Conservation (phyloP, 371 early-diverging fungal species). For the Lichtheimia ramosa region DNA sequence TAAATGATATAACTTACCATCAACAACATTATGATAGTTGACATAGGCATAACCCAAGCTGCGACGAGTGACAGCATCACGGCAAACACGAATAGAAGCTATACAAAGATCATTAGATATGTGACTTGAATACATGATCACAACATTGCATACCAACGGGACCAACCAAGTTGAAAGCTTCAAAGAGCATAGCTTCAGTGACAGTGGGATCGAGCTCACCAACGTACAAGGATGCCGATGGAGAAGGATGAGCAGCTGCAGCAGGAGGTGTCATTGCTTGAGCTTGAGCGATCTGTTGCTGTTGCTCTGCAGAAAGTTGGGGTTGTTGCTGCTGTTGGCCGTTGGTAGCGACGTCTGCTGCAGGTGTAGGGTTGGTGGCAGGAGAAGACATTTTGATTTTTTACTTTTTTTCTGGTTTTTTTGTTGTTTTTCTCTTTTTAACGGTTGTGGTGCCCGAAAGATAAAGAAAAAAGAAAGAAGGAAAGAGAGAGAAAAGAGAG, state of each 20-base stretch:
- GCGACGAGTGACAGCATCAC: conserved; percentile 96
- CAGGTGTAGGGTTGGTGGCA: conserved; percentile 47
- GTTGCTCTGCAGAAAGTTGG: conserved; percentile 56
- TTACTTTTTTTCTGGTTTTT: neutral
- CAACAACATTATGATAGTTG: conserved; percentile 85
- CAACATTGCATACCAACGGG: conserved; percentile 68
- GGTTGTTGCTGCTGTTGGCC: conserved; percentile 26
- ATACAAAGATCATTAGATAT: no score
- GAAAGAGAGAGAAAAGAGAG: neutral
- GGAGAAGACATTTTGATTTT: conserved; percentile 48
- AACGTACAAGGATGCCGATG: conserved; percentile 73
- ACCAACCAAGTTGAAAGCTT: conserved; percentile 94
- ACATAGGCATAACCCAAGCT: conserved; percentile 98
- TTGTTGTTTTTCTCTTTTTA: conserved; percentile 2
- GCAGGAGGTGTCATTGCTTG: conserved; percentile 37
- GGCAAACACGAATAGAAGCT: conserved; percentile 91
- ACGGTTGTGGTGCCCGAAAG: neutral
- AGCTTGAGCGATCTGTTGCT: conserved; percentile 62
- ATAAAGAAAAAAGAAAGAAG: neutral
- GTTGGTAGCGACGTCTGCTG: conserved; percentile 43
- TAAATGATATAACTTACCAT: conserved; percentile 50
- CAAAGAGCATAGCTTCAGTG: conserved; percentile 96
- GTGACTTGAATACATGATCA: no score
- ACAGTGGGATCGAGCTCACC: conserved; percentile 93
- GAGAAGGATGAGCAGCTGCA: conserved; percentile 42